These are phyloP conservation scores for Gaertneriomyces semiglobifer DNA, from an alignment of 192 early-diverging fungal species.

Conservation along the genomic window DNA sequence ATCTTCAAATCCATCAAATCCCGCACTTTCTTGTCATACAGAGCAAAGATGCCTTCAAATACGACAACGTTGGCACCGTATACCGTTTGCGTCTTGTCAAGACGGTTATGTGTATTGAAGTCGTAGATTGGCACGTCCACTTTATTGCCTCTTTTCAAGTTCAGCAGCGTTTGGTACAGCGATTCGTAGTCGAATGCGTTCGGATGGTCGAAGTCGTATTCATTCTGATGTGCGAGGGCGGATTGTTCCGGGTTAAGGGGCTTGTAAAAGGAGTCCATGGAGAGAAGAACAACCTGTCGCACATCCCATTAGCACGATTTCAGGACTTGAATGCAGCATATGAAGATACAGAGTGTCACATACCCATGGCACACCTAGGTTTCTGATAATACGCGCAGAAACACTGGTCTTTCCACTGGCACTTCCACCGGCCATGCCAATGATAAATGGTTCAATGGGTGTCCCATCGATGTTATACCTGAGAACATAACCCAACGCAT, in stretches of 20 bases:
- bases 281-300: conserved; percentile 75
- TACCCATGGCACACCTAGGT: conserved; percentile 52
- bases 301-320: too few relatives aligned
- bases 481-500: conserved; percentile 2
- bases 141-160: conserved; percentile 61
- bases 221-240: conserved; percentile 58
- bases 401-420: conserved; percentile 58
- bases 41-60: conserved; percentile 97
- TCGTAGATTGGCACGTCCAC: conserved; percentile 89
- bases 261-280: conserved; percentile 97
- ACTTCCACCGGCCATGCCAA: conserved; percentile 55
- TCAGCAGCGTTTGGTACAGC: conserved; percentile 63
- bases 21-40: conserved; percentile 78
- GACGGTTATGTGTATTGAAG: conserved; percentile 80
- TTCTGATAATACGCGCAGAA: conserved; percentile 46
- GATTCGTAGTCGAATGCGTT: conserved; percentile 82
- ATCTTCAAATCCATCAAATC: conserved; percentile 77
- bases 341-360: background rate
- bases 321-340: too few relatives aligned
- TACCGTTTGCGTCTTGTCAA: conserved; percentile 62
- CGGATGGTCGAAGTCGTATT: conserved; percentile 93
- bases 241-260: conserved; percentile 73
- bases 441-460: conserved; percentile 45
- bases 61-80: conserved; percentile 96
- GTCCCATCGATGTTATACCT: conserved; percentile 44